These are phyloP conservation scores for Murraya paniculata DNA, from an alignment of 345 rosid species.

Conservation along the genomic window DNA sequence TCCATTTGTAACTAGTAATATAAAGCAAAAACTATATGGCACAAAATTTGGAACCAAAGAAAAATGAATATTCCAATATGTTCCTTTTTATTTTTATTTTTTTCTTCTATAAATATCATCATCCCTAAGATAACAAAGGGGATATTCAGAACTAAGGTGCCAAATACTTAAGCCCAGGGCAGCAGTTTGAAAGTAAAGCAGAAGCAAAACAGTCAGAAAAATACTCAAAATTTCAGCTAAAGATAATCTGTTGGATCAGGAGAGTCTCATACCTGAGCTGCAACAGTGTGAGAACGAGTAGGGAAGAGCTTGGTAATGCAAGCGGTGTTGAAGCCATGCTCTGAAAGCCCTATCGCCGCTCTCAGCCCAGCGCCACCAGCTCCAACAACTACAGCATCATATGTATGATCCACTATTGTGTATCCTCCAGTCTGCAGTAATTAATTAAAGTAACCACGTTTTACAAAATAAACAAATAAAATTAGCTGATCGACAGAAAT, in stretches of 20 bases:
- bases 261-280: slow-evolving; percentile 71
- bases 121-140: background rate
- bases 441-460: background rate
- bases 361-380: slow-evolving; percentile 98
- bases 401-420: slow-evolving; percentile 90
- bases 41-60: background rate
- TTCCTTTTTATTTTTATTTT: background rate
- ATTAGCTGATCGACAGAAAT: too few relatives aligned
- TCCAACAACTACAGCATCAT: slow-evolving; percentile 95
- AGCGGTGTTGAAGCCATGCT: slow-evolving; percentile 99
- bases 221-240: background rate
- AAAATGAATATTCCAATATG: background rate
- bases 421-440: slow-evolving; percentile 50
- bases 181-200: too few relatives aligned
- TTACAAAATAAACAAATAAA: too few relatives aligned
- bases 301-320: slow-evolving; percentile 98
- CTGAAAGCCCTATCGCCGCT: slow-evolving; percentile 97
- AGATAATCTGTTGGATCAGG: too few relatives aligned
- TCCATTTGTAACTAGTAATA: background rate
- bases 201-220: background rate
- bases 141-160: too few relatives aligned
- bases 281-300: slow-evolving; percentile 95
- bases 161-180: too few relatives aligned
- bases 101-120: background rate
- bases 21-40: background rate